Base-by-base conservation (phyloP, 768 basidiomycete genomes). In the Serendipita indica region DNA sequence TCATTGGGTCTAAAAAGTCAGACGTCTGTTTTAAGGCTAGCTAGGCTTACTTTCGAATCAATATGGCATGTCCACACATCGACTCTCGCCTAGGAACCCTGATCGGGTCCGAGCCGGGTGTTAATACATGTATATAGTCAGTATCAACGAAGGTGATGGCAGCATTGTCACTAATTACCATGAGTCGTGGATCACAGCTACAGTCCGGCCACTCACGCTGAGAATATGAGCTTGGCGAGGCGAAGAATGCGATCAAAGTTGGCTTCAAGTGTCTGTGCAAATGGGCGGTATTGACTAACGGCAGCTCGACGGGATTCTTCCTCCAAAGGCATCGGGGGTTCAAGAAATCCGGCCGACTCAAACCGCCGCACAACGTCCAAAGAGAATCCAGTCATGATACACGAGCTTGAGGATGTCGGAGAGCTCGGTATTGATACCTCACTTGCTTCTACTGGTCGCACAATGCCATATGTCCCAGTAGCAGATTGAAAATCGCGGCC, bases 41-140 rank as follows among this genome's bases (percentile, higher is more conserved):
- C 30, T n/a, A 14, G 6, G 39, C 35, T 25, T 13, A 70, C 75
- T 64, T 61, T 89, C 87, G 80, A 76, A 67, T 89, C 86, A 96
- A 69, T 34, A 97, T 83, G 14, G 83, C 72, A 68, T 96, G 93
- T 14, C 79, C 84, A 68, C 88, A 89, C 60, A 96, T 80, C 18
- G 84, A 87, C 52, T 77, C 75, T 20, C 77, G 73, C 52, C 89
- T 73, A 34, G 79, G 69, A 62, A 73, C 75, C 57, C 72, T 75
- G 12, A 37, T n/a, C 10, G 35, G 35, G 35, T 37, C 35, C n/a
- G 12, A 10, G 10, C n/a, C 35, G 10, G 35, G 35, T 10, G n/a
- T 37, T 10, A n/a, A 37, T n/a, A 37, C 35, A 37, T 37, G 35
- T 10, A 37, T n/a, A 37, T 37, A 37, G 35, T 37, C 35, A 10